A percentile compares a stretch with the other conserved stretches of the same genome.
phyloP scores from a whole-genome alignment of 2,329 filamentous ascomycete species.

The Penicillium thymicola region DNA sequence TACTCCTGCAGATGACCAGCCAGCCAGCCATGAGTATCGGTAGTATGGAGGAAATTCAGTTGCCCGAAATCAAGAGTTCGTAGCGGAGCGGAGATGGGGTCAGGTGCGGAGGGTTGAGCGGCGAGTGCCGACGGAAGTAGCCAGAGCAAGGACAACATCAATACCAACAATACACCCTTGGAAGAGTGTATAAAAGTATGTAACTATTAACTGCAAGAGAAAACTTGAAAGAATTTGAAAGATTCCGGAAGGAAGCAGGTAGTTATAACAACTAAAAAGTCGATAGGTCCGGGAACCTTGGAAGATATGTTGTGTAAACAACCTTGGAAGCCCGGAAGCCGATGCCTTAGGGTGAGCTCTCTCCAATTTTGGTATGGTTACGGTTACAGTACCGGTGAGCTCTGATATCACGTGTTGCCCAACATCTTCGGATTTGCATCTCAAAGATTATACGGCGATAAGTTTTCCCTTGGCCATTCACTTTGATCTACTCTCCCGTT shows the following conservation, averaged over 20 bases:
- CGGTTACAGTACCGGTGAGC: conserved; percentile 36
- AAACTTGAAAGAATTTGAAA: not conserved
- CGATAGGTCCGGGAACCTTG: not conserved
- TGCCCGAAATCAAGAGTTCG: conserved; percentile 87
- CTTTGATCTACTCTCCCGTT: not conserved
- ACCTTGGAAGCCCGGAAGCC: not conserved
- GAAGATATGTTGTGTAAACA: not conserved
- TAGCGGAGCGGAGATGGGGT: conserved; percentile 74
- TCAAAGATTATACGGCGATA: conserved; percentile 22
- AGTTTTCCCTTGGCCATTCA: conserved; percentile 2
- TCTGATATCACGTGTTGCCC: conserved; percentile 35
- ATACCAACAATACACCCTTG: not conserved
- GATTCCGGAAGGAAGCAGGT: not conserved
- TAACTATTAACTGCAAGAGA: not conserved
- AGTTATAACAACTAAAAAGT: not conserved
- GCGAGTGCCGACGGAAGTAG: conserved; percentile 38
- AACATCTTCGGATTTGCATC: conserved; percentile 34
- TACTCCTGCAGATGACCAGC: conserved; percentile 89
- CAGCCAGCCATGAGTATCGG: conserved; percentile 94
- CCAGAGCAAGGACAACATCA: conserved; percentile 20
- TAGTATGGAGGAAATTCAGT: conserved; percentile 95
- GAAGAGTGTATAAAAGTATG: not conserved
- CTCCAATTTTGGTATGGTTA: conserved; percentile 8
- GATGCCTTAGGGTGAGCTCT: not conserved
- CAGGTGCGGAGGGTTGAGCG: conserved; percentile 76